Evolutionary conservation across 2,329 filamentous ascomycete species (phyloP), one percentile per base, ranked within the genome.

Genomic region (Mariannaea elegans): DNA sequence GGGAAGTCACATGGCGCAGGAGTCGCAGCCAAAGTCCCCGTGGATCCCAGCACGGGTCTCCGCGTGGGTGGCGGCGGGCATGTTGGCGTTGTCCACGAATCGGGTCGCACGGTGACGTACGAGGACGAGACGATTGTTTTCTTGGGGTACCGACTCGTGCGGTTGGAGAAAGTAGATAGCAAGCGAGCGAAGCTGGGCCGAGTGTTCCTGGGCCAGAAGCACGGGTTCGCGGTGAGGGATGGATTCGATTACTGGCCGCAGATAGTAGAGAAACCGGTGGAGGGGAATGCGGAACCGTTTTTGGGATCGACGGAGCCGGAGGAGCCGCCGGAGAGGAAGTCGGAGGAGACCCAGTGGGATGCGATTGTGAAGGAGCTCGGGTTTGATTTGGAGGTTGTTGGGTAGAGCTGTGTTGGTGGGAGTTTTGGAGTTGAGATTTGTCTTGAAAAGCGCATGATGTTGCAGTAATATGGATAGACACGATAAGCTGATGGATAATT

Each of bases 51-150:
- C 44, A 53, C 56, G 8, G 49, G 49, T n/a, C 7, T 53, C 3
- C 44, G 38, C 23, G 23, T 53, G 7, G 56, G 56, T 27, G 49
- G 10, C n/a, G 48, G 49, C 10, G 56, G 42, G 1, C 48, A 46
- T 19, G 19, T 47, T 7, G 23, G 44, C 32, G 49, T 53, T 21
- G 27, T 47, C 31, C 56, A 41, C n/a, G 42, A 59, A 41, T 27
- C 48, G 7, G 56, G 48, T 7, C 31, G 39, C 18, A 31, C 49
- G 56, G 56, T n/a, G 19, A 48, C 56, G 19, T 59, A 53, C 42
- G 56, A 59, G 10, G 56, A 59, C 34, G 56, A 59, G 42, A 59
- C 42, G 42, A 53, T 59, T 44, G 56, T 59, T n/a, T 59, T 59
- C 27, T 42, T 59, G 16, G 56, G 56, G 3, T 59, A 59, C 48